Conservation (phyloP, 495 filamentous ascomycete genomes). For the Penicillium roqueforti region DNA sequence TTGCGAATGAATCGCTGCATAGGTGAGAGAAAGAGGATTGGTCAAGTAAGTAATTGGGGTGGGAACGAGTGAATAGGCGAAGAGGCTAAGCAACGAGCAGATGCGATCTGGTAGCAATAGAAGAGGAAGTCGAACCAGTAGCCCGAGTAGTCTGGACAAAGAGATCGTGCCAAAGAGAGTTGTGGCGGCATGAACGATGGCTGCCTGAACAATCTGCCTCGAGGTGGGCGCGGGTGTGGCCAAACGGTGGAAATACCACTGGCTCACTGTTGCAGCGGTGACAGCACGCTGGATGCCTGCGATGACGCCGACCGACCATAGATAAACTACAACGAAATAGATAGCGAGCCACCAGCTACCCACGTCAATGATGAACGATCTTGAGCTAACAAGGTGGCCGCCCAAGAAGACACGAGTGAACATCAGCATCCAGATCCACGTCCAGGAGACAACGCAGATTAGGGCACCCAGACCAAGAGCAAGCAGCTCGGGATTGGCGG, state of each 20-base stretch:
- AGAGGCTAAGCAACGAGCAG: constrained; percentile 56
- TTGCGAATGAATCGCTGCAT: constrained; percentile 89
- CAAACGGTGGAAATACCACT: constrained; percentile 98
- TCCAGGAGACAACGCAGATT: constrained; percentile 74
- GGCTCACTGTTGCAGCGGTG: constrained; percentile 90
- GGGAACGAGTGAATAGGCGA: constrained; percentile 73
- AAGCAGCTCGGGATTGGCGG: constrained; percentile 79
- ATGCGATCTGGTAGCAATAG: constrained; percentile 75
- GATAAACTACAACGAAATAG: constrained; percentile 88
- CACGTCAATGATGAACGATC: constrained; percentile 72
- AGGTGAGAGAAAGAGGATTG: constrained; percentile 86
- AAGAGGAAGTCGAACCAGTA: constrained; percentile 81
- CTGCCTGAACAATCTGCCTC: constrained; percentile 74
- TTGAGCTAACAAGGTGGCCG: constrained; percentile 62
- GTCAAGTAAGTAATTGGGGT: constrained; percentile 79
- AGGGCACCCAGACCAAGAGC: constrained; percentile 75
- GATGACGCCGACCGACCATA: constrained; percentile 88
- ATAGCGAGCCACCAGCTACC: constrained; percentile 87
- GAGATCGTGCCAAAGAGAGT: constrained; percentile 93
- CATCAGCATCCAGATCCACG: constrained; percentile 95
- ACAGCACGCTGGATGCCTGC: constrained; percentile 84
- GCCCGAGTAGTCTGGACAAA: constrained; percentile 71
- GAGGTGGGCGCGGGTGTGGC: constrained; percentile 70
- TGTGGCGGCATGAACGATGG: constrained; percentile 69
- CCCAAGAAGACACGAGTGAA: constrained; percentile 92